These are phyloP conservation scores for Penicillium capsulatum DNA, from an alignment of 2,329 filamentous ascomycete species.

Conservation along the genomic window DNA sequence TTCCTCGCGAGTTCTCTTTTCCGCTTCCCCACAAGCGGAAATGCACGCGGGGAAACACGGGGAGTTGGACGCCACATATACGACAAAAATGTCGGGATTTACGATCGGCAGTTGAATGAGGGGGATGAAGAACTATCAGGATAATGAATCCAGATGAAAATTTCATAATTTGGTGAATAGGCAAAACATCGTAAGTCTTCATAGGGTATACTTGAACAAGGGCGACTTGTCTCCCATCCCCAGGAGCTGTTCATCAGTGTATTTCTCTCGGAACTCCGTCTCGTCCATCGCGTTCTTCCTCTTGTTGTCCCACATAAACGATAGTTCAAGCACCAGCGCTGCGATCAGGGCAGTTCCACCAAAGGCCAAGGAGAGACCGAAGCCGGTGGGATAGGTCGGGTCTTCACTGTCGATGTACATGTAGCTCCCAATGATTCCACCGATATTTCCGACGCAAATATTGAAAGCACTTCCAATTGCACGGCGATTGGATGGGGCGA, in stretches of 20 bases:
- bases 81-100: too few relatives aligned
- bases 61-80: too few relatives aligned
- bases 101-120: too few relatives aligned
- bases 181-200: too few relatives aligned
- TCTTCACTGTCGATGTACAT: constrained; percentile 23
- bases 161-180: too few relatives aligned
- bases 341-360: constrained; percentile 15
- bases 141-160: too few relatives aligned
- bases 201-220: constrained; percentile 39
- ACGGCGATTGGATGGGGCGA: constrained; percentile 21
- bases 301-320: constrained; percentile 19
- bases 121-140: too few relatives aligned
- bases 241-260: constrained; percentile 21
- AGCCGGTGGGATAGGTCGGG: constrained; percentile 22
- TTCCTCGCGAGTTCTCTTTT: too few relatives aligned
- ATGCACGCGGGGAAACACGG: too few relatives aligned
- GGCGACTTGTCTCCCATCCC: constrained; percentile 43
- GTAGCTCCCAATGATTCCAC: constrained; percentile 24
- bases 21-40: too few relatives aligned
- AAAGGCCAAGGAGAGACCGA: constrained; percentile 20
- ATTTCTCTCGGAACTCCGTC: constrained; percentile 30
- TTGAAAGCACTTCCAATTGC: constrained; percentile 22
- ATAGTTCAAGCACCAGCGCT: constrained; percentile 19
- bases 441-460: constrained; percentile 22
- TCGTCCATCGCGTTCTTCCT: constrained; percentile 23